Evolutionary conservation across 2,329 filamentous ascomycete species (phyloP).

Genomic region (Thermochaetoides dissita): DNA sequence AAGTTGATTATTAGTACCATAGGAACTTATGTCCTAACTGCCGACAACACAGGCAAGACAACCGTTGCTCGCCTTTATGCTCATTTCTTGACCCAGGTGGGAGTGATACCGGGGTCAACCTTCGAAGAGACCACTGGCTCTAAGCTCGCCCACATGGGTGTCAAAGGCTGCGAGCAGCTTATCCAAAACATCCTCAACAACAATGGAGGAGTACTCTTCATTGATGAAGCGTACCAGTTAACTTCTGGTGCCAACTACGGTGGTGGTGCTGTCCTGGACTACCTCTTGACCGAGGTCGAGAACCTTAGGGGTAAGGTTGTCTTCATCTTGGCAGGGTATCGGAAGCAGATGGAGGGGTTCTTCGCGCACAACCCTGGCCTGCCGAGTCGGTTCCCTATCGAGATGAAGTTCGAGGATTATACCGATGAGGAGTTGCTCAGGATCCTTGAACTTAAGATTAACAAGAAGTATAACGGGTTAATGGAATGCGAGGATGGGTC

Average conservation of each 20-base stretch:
- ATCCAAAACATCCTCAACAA: conserved; percentile 40
- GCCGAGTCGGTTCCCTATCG: conserved; percentile 51
- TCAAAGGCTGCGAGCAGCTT: conserved; percentile 41
- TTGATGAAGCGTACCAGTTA: conserved; percentile 70
- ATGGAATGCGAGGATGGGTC: conserved; percentile 49
- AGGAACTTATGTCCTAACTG: no score
- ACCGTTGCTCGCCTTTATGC: conserved; percentile 61
- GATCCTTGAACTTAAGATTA: conserved; percentile 44
- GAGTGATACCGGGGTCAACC: conserved; percentile 42
- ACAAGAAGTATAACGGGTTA: conserved; percentile 33
- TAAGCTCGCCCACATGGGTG: conserved; percentile 47
- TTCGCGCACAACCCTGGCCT: conserved; percentile 62
- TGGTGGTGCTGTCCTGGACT: conserved; percentile 53
- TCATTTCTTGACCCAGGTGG: conserved; percentile 46
- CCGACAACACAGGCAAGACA: conserved; percentile 46
- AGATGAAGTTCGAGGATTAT: conserved; percentile 57
- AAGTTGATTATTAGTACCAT: conserved; percentile 16
- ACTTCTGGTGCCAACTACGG: conserved; percentile 41
- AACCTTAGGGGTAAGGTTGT: conserved; percentile 55
- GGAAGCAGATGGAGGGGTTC: conserved; percentile 61
- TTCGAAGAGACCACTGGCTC: conserved; percentile 60
- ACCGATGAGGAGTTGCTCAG: conserved; percentile 46
- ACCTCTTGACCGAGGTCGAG: conserved; percentile 57
- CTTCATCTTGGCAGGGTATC: conserved; percentile 62
- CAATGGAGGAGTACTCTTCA: conserved; percentile 58